Percentiles rank a stretch among this genome's conserved stretches.
phyloP scores from a whole-genome alignment of 2,329 filamentous ascomycete species.

The Pseudogymnoascus sp. region DNA sequence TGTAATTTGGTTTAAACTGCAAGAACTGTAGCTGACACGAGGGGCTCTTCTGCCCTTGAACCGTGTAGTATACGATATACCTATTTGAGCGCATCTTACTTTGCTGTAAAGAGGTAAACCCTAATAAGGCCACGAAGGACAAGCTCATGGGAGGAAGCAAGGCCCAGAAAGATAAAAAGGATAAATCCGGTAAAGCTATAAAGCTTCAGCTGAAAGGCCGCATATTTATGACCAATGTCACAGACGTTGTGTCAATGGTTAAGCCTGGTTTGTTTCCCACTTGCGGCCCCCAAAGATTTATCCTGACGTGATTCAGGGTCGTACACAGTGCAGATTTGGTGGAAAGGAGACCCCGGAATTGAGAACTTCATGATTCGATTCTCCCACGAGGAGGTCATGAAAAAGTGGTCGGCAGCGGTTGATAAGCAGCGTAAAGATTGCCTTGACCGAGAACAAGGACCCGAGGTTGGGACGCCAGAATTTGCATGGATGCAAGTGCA shows the following conservation, averaged over 20 bases:
- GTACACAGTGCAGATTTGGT: slow-evolving; percentile 95
- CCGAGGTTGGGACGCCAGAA: slow-evolving; percentile 49
- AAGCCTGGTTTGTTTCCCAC: slow-evolving; percentile 61
- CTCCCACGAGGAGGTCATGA: slow-evolving; percentile 82
- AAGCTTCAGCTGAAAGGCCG: slow-evolving; percentile 92
- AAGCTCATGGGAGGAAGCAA: slow-evolving; percentile 53
- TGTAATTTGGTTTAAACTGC: slow-evolving; percentile 6
- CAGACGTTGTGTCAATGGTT: slow-evolving; percentile 77
- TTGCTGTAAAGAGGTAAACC: slow-evolving; percentile 90
- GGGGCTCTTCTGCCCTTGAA: slow-evolving; percentile 16
- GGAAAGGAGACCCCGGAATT: slow-evolving; percentile 92
- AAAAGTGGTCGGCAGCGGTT: slow-evolving; percentile 78
- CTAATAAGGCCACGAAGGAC: slow-evolving; percentile 66
- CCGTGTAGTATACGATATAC: slow-evolving; percentile 81
- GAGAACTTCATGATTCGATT: slow-evolving; percentile 97
- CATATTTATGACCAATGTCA: slow-evolving; percentile 99
- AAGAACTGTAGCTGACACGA: slow-evolving; percentile 18
- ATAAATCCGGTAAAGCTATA: slow-evolving; percentile 60
- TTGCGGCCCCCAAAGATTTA: neutral
- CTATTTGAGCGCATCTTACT: slow-evolving; percentile 92
- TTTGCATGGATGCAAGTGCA: slow-evolving; percentile 73
- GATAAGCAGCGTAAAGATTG: slow-evolving; percentile 65
- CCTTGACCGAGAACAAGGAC: slow-evolving; percentile 39
- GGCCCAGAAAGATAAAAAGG: slow-evolving; percentile 62
- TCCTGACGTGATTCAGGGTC: slow-evolving; percentile 51